Conservation (phyloP, 495 filamentous ascomycete species). For the Aspergillus nidulans region DNA sequence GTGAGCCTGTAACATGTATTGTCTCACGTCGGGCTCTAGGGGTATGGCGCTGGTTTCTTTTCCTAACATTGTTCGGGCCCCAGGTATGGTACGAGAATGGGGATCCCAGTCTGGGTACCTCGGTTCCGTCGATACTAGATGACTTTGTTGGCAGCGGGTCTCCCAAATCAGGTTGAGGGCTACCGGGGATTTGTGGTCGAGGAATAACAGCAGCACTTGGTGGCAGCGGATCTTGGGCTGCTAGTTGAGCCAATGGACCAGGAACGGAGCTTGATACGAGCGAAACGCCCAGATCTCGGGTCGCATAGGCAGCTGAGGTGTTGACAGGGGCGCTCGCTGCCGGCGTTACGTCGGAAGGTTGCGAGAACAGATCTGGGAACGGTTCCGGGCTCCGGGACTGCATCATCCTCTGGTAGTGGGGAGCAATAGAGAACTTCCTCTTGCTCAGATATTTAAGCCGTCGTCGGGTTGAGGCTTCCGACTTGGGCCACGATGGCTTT, state of each 20-base stretch:
- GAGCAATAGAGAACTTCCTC: constrained; percentile 62
- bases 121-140: constrained; percentile 22
- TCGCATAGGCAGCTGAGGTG: constrained; percentile 49
- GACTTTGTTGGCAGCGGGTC: constrained; percentile 14
- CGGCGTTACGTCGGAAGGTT: constrained; percentile 30
- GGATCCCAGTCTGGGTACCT: constrained; percentile 46
- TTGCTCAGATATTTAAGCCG: constrained; percentile 82
- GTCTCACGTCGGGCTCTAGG: constrained; percentile 34
- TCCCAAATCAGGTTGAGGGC: neutral
- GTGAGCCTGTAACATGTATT: constrained; percentile 42
- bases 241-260: constrained; percentile 62
- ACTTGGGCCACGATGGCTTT: constrained; percentile 68
- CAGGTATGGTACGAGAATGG: constrained; percentile 56
- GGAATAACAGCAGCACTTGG: constrained; percentile 31
- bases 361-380: constrained; percentile 51
- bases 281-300: constrained; percentile 81
- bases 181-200: constrained; percentile 26
- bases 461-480: constrained; percentile 71
- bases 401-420: constrained; percentile 66
- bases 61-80: constrained; percentile 46
- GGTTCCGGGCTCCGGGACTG: constrained; percentile 72
- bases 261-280: constrained; percentile 73
- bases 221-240: constrained; percentile 30
- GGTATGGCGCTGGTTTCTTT: constrained; percentile 27
- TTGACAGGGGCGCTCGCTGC: constrained; percentile 21